phyloP scores from a whole-genome alignment of 495 filamentous ascomycete genomes.

The Aspergillus carlsbadensis region DNA sequence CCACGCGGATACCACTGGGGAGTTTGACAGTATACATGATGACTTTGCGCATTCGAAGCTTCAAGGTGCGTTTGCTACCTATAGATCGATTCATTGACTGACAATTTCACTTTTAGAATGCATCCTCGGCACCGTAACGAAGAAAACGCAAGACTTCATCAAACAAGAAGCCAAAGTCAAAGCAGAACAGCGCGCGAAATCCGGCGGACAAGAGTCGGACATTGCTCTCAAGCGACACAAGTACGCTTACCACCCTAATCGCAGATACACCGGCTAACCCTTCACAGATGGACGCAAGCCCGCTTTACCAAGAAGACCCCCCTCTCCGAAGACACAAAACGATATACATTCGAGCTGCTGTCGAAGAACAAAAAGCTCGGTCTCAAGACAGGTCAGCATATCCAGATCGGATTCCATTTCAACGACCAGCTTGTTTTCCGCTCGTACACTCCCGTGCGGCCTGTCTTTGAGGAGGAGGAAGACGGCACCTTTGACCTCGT shows the following conservation, averaged over 20 bases:
- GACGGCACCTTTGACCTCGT: slow-evolving; percentile 40
- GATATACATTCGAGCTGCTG: slow-evolving; percentile 40
- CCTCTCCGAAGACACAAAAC: slow-evolving; percentile 38
- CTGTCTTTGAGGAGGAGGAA: slow-evolving; percentile 37
- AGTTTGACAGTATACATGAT: slow-evolving; percentile 36
- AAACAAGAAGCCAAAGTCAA: slow-evolving; percentile 27
- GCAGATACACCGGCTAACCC: neutral
- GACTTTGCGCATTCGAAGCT: slow-evolving; percentile 31
- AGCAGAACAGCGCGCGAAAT: slow-evolving; percentile 17
- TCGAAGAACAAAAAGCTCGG: slow-evolving; percentile 31
- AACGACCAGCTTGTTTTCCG: slow-evolving; percentile 37
- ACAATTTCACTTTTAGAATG: no score
- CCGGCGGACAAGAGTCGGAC: slow-evolving; percentile 1
- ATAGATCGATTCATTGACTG: no score
- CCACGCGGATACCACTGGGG: slow-evolving; percentile 29
- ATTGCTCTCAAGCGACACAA: slow-evolving; percentile 23
- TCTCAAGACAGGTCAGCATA: slow-evolving; percentile 42
- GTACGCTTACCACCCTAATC: neutral
- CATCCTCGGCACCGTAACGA: slow-evolving; percentile 32
- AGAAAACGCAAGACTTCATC: slow-evolving; percentile 35
- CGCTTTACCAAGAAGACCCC: slow-evolving; percentile 7
- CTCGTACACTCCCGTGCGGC: slow-evolving; percentile 41
- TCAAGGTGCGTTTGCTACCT: slow-evolving; percentile 22
- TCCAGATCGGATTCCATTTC: slow-evolving; percentile 39
- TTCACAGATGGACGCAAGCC: slow-evolving; percentile 15